phyloP scores from a whole-genome alignment of 257 asterid genomes.

The Penstemon eatonii region DNA sequence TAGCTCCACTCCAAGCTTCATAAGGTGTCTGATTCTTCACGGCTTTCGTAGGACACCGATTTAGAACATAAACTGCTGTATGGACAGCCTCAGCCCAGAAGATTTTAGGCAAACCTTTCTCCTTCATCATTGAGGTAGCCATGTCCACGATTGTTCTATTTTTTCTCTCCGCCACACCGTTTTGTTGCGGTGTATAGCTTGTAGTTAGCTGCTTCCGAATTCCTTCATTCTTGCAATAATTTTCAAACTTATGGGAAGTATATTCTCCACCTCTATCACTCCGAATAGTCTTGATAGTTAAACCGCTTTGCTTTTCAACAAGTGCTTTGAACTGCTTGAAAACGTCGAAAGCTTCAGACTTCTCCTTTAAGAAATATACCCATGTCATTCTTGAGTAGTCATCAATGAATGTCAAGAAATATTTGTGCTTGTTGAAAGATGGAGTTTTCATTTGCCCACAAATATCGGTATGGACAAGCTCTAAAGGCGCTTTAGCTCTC shows the following conservation, averaged over 20 bases:
- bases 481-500: not conserved
- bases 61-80: no score
- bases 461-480: not conserved
- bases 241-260: no score
- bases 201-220: not conserved
- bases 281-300: not conserved
- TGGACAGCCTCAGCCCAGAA: no score
- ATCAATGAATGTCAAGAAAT: not conserved
- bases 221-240: conserved; percentile 4
- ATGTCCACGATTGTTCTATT: no score
- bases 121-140: no score
- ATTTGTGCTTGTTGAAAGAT: not conserved
- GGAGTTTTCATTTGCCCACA: not conserved
- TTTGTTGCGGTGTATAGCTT: no score
- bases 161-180: no score
- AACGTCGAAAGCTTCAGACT: not conserved
- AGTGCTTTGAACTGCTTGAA: not conserved
- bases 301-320: not conserved
- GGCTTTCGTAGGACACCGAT: not conserved
- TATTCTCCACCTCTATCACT: no score
- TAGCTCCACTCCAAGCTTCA: not conserved
- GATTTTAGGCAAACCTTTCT: no score
- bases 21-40: not conserved
- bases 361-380: not conserved
- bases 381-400: not conserved